Evolutionary conservation across 2,329 filamentous ascomycete species (phyloP), one percentile per base, ranked within the genome.

Genomic region (Verticillium nubilum): DNA sequence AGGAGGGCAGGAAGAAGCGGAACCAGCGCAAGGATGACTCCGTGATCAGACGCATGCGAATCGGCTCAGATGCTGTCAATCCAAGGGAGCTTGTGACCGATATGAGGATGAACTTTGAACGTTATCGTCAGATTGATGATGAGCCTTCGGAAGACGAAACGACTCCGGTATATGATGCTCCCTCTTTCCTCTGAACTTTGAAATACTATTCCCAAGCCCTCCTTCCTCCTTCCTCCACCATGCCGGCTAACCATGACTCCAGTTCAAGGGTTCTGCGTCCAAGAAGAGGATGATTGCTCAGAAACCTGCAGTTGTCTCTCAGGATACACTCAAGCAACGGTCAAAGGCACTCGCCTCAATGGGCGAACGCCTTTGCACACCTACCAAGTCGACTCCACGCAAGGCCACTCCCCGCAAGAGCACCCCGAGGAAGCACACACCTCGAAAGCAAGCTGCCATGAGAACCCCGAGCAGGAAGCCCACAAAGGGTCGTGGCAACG

Each of bases 21-120:
- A 93, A 93, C 69, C 90, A 94, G 73, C 86, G 88, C 67, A 94
- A 94, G 71, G 85, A 88, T 58, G 80, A 78, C n/a, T 87, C 85
- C 1, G 86, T 91, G n/a, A 75, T 92, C 25, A 78, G 84, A 59
- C 82, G 84, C 60, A 86, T 94, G 72, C 81, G 86, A 65, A 72
- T 80, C 57, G 85, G 84, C 19, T 92, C 90, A 0, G 78, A 81
- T 63, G 78, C 80, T 2, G 84, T 92, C 33, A 81, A 84, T 59
- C 83, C 86, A 9, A 83, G 74, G 0, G 89, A 92, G 73, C 75
- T 84, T 25, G 83, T 92, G 55, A 88, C 87, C 75, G 78, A 81
- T 33, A 68, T 76, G 2, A 74, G 80, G 35, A 76, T 84, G 19
- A 73, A 80, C 52, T 70, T 84, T 12, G 76, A 81, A 66, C 77